Conservation (phyloP, 2,329 filamentous ascomycete genomes). For the Tricladium varicosporioides region DNA sequence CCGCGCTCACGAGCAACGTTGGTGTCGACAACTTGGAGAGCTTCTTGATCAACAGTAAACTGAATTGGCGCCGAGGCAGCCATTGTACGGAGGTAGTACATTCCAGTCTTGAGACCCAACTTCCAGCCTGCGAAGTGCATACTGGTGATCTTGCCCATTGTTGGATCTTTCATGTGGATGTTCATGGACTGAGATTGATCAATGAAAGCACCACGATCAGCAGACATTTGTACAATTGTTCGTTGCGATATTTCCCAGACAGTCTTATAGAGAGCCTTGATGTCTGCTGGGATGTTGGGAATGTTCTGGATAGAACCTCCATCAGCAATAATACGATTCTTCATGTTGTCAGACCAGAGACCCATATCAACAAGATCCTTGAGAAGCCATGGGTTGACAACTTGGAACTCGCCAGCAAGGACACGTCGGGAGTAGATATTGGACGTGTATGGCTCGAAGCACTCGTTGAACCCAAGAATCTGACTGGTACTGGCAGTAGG, state of each 20-base stretch:
- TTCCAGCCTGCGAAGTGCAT: conserved; percentile 99
- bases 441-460: conserved; percentile 99
- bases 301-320: conserved; percentile 96
- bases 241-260: conserved; percentile 99
- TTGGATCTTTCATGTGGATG: conserved; percentile 99
- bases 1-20: conserved; percentile 65
- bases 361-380: conserved; percentile 98
- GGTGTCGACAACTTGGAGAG: conserved; percentile 82
- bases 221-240: conserved; percentile 94
- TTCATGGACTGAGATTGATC: conserved; percentile 99
- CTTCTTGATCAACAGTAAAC: conserved; percentile 98
- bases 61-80: conserved; percentile 95
- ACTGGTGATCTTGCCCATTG: conserved; percentile 99
- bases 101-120: conserved; percentile 97
- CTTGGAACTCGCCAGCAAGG: conserved; percentile 96
- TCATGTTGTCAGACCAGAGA: conserved; percentile 99
- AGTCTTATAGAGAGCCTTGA: conserved; percentile 98
- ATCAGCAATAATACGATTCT: conserved; percentile 99
- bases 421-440: conserved; percentile 99
- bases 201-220: conserved; percentile 96
- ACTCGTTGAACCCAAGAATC: conserved; percentile 98
- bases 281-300: conserved; percentile 90
- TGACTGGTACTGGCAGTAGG: conserved; percentile 96
- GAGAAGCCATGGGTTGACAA: conserved; percentile 97
- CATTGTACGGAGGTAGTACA: conserved; percentile 99